Conservation (phyloP, 345 rosid species). For the Aquilaria malaccensis region DNA sequence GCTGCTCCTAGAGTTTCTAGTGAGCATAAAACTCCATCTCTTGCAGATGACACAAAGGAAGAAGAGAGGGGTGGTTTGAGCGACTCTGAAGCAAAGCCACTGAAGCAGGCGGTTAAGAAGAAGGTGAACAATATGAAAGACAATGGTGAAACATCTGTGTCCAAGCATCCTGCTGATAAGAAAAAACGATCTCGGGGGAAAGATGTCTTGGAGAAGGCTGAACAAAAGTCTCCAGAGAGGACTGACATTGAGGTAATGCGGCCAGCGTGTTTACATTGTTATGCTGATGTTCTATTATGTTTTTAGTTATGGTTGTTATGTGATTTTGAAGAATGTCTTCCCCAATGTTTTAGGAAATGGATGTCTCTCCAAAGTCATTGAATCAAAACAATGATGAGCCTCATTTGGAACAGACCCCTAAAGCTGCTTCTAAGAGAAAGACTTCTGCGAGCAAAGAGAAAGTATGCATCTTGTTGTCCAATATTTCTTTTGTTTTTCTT, state of each 20-base stretch:
- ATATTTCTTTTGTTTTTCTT: too few relatives aligned
- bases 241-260: constrained; percentile 40
- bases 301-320: not conserved
- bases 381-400: constrained; percentile 43
- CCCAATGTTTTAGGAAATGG: constrained; percentile 35
- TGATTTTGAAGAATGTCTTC: not conserved
- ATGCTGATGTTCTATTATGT: constrained; percentile 2
- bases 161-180: constrained; percentile 40
- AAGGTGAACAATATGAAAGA: constrained; percentile 33
- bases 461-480: constrained; percentile 22
- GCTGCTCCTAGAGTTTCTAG: constrained; percentile 25
- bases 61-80: constrained; percentile 9
- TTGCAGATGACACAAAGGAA: constrained; percentile 24
- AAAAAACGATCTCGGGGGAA: constrained; percentile 39
- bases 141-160: constrained; percentile 37
- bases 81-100: constrained; percentile 29
- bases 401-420: constrained; percentile 48
- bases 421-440: constrained; percentile 54
- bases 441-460: constrained; percentile 46
- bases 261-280: constrained; percentile 1
- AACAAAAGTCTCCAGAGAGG: constrained; percentile 26
- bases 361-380: constrained; percentile 49
- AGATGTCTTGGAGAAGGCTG: constrained; percentile 32
- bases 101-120: constrained; percentile 38
- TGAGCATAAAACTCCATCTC: constrained; percentile 28